phyloP scores from a whole-genome alignment of 371 early-diverging fungal genomes.

The Syncephalastrum contaminatum region DNA sequence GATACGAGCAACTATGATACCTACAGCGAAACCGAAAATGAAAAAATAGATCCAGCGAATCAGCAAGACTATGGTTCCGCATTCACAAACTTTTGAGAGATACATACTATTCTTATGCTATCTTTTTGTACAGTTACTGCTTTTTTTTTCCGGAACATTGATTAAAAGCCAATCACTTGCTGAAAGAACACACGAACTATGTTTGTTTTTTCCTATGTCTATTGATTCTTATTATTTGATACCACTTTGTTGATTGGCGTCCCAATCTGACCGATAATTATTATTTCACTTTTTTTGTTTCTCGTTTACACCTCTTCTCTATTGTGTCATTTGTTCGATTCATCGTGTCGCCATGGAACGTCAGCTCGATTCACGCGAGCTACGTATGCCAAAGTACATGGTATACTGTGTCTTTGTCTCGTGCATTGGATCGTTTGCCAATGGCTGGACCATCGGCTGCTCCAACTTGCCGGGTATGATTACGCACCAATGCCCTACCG shows the following conservation, averaged over 20 bases:
- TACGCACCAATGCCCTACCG: conserved; percentile 25
- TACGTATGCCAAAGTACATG: conserved; percentile 37
- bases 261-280: too few relatives aligned
- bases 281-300: too few relatives aligned
- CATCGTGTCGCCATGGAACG: conserved; percentile 11
- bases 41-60: too few relatives aligned
- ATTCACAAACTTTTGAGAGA: too few relatives aligned
- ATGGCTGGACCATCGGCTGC: conserved; percentile 46
- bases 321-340: too few relatives aligned
- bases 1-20: conserved; percentile 92
- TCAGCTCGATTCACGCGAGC: conserved; percentile 31
- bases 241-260: background rate
- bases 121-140: conserved; percentile 2
- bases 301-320: too few relatives aligned
- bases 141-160: background rate
- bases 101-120: background rate
- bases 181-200: background rate
- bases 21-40: conserved; percentile 71
- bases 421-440: conserved; percentile 33
- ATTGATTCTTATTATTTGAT: background rate
- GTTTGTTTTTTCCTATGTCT: conserved; percentile 3
- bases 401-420: conserved; percentile 36
- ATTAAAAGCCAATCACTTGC: too few relatives aligned
- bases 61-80: too few relatives aligned
- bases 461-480: conserved; percentile 41